Base-by-base conservation (phyloP, 805 yeast genomes). In the Yamadazyma philogaea region DNA sequence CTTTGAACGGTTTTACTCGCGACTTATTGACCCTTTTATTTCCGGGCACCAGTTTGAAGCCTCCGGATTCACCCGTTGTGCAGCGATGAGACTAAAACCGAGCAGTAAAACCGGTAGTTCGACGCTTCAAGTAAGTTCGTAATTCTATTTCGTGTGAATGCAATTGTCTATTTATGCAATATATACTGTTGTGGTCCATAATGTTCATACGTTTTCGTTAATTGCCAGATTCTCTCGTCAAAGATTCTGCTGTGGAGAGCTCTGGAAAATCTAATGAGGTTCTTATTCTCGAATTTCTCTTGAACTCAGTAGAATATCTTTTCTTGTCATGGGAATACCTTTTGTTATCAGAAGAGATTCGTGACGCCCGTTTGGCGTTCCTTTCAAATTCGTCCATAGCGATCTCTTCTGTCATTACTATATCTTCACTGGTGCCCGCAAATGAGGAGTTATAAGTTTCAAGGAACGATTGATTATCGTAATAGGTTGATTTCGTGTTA, bases 391-490 rank as follows among this genome's bases (percentile, higher is more conserved):
- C 69, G 21, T 74, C 72, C 72, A 77, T 56, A 22, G 74, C 73
- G 42, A 77, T 76, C 46, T 75, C 81, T 49, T 76, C 81, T 0
- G 78, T 72, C n/a, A 60, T 63, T 7, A 70, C 52, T 15, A 61
- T 50, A 10, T 72, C 72, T 6, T 55, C 64, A 4, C 59, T 46
- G n/a, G 61, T 58, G 27, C 42, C 43, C 22, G 46, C 55, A 30
- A 52, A 59, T 3, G 55, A 38, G n/a, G 60, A 54, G 22, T 64
- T 53, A 45, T 64, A 57, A 2, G 53, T 51, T 34, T 66, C 68
- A 10, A 67, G 59, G 21, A 67, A 55, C n/a, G 70, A 61, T 30
- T 50, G 49, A 44, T 55, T 55, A 44, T 64, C 67, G 43, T 49
- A 53, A 43, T 46, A 54, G 44, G 52, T 56, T 34, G 54, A 40